Evolutionary conservation across 805 yeast genomes (phyloP), one percentile per base, ranked within the genome.

Genomic region (Aciculoconidium aculeatum): DNA sequence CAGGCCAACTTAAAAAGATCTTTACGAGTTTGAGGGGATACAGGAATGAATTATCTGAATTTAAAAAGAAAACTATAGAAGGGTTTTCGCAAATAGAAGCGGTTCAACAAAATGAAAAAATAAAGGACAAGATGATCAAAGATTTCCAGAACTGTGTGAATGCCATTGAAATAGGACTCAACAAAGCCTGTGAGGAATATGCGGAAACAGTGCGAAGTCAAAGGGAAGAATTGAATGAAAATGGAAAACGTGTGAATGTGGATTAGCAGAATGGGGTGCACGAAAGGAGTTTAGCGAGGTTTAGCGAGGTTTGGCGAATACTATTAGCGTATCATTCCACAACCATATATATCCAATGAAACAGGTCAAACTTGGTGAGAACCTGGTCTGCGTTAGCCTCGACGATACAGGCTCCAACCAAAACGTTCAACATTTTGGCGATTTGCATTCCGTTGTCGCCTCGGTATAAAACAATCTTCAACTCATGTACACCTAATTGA

Each of bases 1-100:
- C 67, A 2, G 51, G 30, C 10, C 65, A 59, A 34, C 45, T 64
- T 25, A 58, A 58, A 36, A 61, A 57, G 35, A 37, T 64, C n/a
- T 63, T 53, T 23, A 39, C 53, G 6, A 57, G 56, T 21, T 47
- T 64, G 30, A 62, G 55, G 28, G 52, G 47, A 34, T 60, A 67
- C 37, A 55, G 55, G 23, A 40, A 40, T 10, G 47, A 49, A 14
- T 44, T 63, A 21, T 29, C 34, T 3, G 50, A 47, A 11, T 47
- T 63, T 15, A 54, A 54, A 25, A 48, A 44, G 20, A 42, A 49
- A 19, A 37, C 46, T 4, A 39, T 35, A 6, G 28, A 31, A 7
- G 21, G 32, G 12, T 40, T 51, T 6, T 21, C 24, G 11, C 32
- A 39, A 6, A 31, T 42, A 16, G 41, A 41, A 3, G 34, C 41